These are phyloP conservation scores for Diplodia intermedia DNA, from an alignment of 2,329 filamentous ascomycete genomes.

Conservation along the genomic window DNA sequence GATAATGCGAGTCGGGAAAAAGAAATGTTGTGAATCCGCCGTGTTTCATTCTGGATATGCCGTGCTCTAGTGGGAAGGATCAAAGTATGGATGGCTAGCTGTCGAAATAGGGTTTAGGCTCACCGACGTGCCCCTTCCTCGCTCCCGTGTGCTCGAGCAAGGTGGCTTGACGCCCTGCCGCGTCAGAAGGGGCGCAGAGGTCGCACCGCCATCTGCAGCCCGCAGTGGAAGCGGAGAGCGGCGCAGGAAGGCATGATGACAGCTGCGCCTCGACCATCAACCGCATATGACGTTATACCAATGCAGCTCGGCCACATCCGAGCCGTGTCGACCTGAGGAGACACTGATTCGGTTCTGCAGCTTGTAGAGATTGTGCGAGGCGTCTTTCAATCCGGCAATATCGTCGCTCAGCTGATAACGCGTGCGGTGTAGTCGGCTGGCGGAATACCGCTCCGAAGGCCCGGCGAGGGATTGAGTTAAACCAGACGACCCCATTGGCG, in stretches of 20 bases:
- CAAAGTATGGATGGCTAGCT: background rate
- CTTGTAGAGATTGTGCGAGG: background rate
- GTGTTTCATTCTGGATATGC: background rate
- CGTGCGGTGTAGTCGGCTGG: background rate
- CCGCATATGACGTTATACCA: background rate
- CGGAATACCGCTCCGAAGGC: conserved; percentile 4
- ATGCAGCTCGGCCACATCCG: background rate
- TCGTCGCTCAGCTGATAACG: background rate
- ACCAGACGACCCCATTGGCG: background rate
- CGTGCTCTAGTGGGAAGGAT: background rate
- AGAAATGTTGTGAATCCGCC: background rate
- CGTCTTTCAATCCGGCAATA: background rate
- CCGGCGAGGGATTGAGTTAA: background rate
- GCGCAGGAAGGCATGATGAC: background rate
- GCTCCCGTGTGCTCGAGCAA: background rate
- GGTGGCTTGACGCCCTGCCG: background rate
- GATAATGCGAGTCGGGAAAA: background rate
- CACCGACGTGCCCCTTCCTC: background rate
- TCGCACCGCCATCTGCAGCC: background rate
- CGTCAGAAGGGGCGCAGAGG: background rate
- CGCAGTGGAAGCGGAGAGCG: background rate
- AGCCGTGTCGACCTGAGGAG: background rate
- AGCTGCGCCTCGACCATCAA: background rate
- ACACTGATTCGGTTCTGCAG: background rate
- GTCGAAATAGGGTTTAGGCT: background rate